Conservation (phyloP, 345 rosid species). For the Physaria fendleri region DNA sequence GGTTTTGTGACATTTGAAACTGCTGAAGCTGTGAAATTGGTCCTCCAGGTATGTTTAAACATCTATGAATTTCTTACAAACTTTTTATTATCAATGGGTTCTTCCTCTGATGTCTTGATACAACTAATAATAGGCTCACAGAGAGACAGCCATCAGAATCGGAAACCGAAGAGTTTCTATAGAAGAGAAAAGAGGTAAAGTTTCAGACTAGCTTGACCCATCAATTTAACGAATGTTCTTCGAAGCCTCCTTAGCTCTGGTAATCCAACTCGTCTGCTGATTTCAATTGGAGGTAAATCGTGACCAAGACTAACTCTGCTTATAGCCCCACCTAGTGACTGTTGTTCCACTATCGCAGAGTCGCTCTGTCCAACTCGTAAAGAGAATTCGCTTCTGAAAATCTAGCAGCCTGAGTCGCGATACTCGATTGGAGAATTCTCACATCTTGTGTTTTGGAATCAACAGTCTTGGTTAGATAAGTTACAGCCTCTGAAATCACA, state of each 20-base stretch:
- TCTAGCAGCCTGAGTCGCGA: conserved; percentile 50
- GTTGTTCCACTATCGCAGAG: too few relatives aligned
- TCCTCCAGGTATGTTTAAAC: conserved; percentile 44
- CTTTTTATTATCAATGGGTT: neutral
- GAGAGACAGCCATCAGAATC: conserved; percentile 45
- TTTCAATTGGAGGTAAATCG: too few relatives aligned
- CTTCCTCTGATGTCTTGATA: neutral
- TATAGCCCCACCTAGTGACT: too few relatives aligned
- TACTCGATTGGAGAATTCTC: conserved; percentile 55
- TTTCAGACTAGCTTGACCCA: too few relatives aligned
- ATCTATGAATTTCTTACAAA: neutral
- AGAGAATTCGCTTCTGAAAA: conserved; percentile 22
- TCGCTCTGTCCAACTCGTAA: conserved; percentile 60
- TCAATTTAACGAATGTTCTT: too few relatives aligned
- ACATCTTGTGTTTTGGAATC: too few relatives aligned
- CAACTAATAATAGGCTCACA: conserved; percentile 27
- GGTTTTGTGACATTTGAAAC: conserved; percentile 83
- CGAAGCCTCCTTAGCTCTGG: too few relatives aligned
- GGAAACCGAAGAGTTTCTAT: conserved; percentile 64
- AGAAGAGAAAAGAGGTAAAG: conserved; percentile 72
- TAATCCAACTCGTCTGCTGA: too few relatives aligned
- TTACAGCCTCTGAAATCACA: too few relatives aligned
- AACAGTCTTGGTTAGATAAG: too few relatives aligned
- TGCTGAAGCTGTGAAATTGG: conserved; percentile 52
- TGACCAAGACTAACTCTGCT: too few relatives aligned